These are phyloP conservation scores for Boletus pseudopeckii DNA, from an alignment of 768 basidiomycete species.

Conservation along the genomic window DNA sequence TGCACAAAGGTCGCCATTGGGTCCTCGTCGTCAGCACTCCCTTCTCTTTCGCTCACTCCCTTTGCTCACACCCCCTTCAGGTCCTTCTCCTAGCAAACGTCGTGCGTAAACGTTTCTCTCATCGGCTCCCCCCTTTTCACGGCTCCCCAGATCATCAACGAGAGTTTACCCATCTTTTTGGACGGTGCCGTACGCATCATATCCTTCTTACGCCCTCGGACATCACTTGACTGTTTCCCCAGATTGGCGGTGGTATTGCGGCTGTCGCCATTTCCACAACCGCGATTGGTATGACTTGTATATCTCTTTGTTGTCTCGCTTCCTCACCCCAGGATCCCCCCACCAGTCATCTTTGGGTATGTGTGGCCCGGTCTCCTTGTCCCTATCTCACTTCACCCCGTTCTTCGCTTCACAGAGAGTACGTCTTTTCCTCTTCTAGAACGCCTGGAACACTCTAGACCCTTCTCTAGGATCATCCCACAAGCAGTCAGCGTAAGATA, in stretches of 20 bases:
- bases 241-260: conserved; percentile 65
- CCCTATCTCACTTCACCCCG: conserved; percentile 3
- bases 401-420: conserved; percentile 36
- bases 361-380: conserved; percentile 13
- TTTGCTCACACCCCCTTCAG: conserved; percentile 34
- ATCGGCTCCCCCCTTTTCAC: neutral
- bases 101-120: conserved; percentile 38
- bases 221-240: conserved; percentile 35
- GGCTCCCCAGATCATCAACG: conserved; percentile 69
- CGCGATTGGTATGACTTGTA: conserved; percentile 39
- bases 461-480: conserved; percentile 50
- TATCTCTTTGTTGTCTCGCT: neutral
- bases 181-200: conserved; percentile 55
- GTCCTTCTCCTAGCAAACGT: conserved; percentile 89
- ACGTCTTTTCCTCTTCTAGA: conserved; percentile 13
- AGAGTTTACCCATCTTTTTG: conserved; percentile 79
- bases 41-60: neutral
- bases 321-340: neutral
- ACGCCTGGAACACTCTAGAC: neutral
- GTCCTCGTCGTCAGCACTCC: conserved; percentile 71
- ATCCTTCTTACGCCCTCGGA: conserved; percentile 53
- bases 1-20: conserved; percentile 80
- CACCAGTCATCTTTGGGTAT: conserved; percentile 77
- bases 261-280: conserved; percentile 78
- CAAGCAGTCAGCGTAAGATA: conserved; percentile 77